A percentile compares a stretch with the other conserved stretches of the same genome.
phyloP scores from a whole-genome alignment of 1,284 basidiomycete species.

The Puccinia polysora region DNA sequence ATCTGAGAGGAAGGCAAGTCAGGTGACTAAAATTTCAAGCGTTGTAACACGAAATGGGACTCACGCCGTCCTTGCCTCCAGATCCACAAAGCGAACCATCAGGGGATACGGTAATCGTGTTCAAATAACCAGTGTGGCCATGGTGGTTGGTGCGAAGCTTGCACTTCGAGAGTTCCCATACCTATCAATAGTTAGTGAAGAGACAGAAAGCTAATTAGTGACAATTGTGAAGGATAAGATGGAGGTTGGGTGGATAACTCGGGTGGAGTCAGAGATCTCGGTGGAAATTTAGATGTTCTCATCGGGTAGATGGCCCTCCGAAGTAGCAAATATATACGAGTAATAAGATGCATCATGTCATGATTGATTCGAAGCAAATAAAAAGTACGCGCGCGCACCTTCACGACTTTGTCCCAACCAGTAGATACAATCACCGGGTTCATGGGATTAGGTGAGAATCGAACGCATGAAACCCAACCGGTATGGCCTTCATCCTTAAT shows the following conservation, averaged over 20 bases:
- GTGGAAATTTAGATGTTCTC: constrained; percentile 66
- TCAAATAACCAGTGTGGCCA: constrained; percentile 99
- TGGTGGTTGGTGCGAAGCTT: constrained; percentile 99
- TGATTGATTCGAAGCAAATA: constrained; percentile 28
- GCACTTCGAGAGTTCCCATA: constrained; percentile 99
- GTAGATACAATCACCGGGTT: constrained; percentile 99
- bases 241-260: not conserved
- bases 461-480: constrained; percentile 98
- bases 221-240: not conserved
- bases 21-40: not conserved
- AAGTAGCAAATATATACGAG: constrained; percentile 69
- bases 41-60: not conserved
- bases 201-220: not conserved
- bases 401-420: constrained; percentile 99
- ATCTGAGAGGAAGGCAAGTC: constrained; percentile 56
- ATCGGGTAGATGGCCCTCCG: constrained; percentile 65
- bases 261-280: constrained; percentile 65
- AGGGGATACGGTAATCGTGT: constrained; percentile 96
- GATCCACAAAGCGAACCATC: constrained; percentile 99
- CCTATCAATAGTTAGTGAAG: constrained; percentile 58
- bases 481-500: constrained; percentile 98
- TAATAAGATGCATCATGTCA: constrained; percentile 58
- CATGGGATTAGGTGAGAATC: constrained; percentile 96
- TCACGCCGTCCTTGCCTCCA: constrained; percentile 86
- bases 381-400: constrained; percentile 62